Evolutionary conservation across 2,329 filamentous ascomycete species (phyloP).

Genomic region (Pseudohalonectria lignicola): DNA sequence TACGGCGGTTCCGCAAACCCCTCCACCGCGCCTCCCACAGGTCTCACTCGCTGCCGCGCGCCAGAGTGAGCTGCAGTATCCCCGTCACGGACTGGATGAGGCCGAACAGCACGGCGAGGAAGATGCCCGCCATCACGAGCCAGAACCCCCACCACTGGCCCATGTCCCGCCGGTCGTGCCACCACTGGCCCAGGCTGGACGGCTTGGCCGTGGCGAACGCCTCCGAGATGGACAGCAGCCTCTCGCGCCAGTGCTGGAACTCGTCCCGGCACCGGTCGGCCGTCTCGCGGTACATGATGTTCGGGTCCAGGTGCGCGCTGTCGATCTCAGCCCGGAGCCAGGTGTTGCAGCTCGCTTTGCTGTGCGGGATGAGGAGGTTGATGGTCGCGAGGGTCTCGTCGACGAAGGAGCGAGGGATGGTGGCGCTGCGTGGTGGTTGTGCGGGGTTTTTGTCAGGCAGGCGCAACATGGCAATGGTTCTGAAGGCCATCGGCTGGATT

Average conservation of each 20-base stretch:
- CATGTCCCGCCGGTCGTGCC: slow-evolving; percentile 1
- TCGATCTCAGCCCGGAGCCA: background rate
- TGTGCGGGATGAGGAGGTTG: slow-evolving; percentile 2
- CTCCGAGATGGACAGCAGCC: background rate
- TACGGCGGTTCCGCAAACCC: too few species aligned
- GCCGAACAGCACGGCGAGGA: background rate
- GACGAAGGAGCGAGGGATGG: background rate
- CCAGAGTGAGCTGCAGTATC: background rate
- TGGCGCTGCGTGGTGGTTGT: too few species aligned
- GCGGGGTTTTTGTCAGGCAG: too few species aligned
- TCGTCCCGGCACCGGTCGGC: background rate
- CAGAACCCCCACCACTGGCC: slow-evolving; percentile 1
- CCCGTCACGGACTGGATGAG: slow-evolving; percentile 1
- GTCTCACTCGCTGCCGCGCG: too few species aligned
- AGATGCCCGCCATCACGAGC: slow-evolving; percentile 1
- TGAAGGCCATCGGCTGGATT: too few species aligned
- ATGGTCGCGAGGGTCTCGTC: slow-evolving; percentile 1
- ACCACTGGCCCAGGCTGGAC: background rate
- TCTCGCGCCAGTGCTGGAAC: background rate
- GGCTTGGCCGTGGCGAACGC: slow-evolving; percentile 1
- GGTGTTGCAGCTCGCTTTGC: slow-evolving; percentile 1
- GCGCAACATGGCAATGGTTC: too few species aligned
- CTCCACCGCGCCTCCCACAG: too few species aligned
- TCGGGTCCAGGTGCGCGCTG: background rate
- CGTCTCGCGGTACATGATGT: background rate